Conservation (phyloP, 1,139 yeast genomes). For the Suhomyces yuchorum region DNA sequence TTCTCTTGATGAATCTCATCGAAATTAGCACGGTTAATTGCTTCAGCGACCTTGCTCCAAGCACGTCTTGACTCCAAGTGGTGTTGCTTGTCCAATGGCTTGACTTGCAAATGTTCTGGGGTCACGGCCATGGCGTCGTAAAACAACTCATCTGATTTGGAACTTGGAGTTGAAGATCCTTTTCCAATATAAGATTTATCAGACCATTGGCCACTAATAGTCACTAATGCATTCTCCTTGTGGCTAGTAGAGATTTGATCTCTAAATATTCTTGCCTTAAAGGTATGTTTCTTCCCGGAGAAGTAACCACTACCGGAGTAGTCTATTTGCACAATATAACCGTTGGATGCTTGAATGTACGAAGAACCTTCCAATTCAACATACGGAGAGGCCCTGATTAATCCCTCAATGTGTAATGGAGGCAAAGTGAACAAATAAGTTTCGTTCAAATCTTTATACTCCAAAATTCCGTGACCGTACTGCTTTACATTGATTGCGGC, state of each 20-base stretch:
- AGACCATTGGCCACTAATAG: slow-evolving; percentile 92
- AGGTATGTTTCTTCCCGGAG: slow-evolving; percentile 91
- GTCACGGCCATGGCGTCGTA: slow-evolving; percentile 62
- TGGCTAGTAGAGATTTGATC: slow-evolving; percentile 48
- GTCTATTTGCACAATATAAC: slow-evolving; percentile 73
- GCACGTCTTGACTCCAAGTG: slow-evolving; percentile 79
- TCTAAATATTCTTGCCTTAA: slow-evolving; percentile 77
- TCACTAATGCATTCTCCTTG: slow-evolving; percentile 69
- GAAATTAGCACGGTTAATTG: slow-evolving; percentile 72
- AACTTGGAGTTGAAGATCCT: slow-evolving; percentile 42
- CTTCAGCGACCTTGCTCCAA: slow-evolving; percentile 88
- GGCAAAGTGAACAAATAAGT: slow-evolving; percentile 84
- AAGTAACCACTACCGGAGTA: slow-evolving; percentile 93
- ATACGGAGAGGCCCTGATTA: slow-evolving; percentile 85
- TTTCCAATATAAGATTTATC: slow-evolving; percentile 58
- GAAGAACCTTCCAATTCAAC: slow-evolving; percentile 87
- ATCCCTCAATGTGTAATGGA: slow-evolving; percentile 93
- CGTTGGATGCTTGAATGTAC: slow-evolving; percentile 77
- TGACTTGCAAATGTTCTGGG: slow-evolving; percentile 65
- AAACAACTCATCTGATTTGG: slow-evolving; percentile 53
- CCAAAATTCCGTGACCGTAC: slow-evolving; percentile 83
- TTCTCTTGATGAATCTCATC: slow-evolving; percentile 75
- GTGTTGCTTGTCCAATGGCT: slow-evolving; percentile 76
- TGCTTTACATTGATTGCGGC: slow-evolving; percentile 83
- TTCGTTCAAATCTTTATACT: slow-evolving; percentile 63